Evolutionary conservation across 805 yeast species (phyloP).

Genomic region (Cyberlindnera americana): DNA sequence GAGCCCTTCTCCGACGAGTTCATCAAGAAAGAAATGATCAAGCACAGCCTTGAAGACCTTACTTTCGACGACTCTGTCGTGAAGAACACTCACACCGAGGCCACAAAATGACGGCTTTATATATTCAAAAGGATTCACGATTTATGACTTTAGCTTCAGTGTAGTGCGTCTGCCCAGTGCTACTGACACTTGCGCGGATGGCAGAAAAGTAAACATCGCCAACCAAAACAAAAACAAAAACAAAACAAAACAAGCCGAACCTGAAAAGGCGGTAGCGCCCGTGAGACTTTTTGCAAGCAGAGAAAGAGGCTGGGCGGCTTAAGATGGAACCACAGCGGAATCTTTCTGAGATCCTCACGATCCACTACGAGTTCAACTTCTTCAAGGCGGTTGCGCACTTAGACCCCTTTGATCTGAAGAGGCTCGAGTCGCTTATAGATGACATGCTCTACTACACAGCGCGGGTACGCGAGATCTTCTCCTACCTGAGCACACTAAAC

Average conservation of each 20-base stretch:
- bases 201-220: slow-evolving; percentile 7
- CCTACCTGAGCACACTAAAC: slow-evolving; percentile 5
- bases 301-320: too few relatives aligned
- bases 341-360: slow-evolving; percentile 25
- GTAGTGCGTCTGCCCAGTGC: too few relatives aligned
- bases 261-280: too few relatives aligned
- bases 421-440: slow-evolving; percentile 20
- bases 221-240: slow-evolving; percentile 8
- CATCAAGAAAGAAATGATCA: slow-evolving; percentile 24
- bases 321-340: not conserved
- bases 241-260: slow-evolving; percentile 3
- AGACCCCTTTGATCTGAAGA: slow-evolving; percentile 25
- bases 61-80: slow-evolving; percentile 13
- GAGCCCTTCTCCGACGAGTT: slow-evolving; percentile 20
- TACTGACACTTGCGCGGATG: slow-evolving; percentile 1
- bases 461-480: slow-evolving; percentile 17
- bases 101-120: not conserved
- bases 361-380: slow-evolving; percentile 25
- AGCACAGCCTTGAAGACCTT: slow-evolving; percentile 21
- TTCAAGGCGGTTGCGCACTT: slow-evolving; percentile 23
- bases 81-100: slow-evolving; percentile 2
- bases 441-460: slow-evolving; percentile 22
- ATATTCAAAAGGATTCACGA: slow-evolving; percentile 1
- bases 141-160: slow-evolving; percentile 3
- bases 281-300: too few relatives aligned